These are phyloP conservation scores for Botrytis cinerea DNA, from an alignment of 2,329 filamentous ascomycete genomes.

Conservation along the genomic window DNA sequence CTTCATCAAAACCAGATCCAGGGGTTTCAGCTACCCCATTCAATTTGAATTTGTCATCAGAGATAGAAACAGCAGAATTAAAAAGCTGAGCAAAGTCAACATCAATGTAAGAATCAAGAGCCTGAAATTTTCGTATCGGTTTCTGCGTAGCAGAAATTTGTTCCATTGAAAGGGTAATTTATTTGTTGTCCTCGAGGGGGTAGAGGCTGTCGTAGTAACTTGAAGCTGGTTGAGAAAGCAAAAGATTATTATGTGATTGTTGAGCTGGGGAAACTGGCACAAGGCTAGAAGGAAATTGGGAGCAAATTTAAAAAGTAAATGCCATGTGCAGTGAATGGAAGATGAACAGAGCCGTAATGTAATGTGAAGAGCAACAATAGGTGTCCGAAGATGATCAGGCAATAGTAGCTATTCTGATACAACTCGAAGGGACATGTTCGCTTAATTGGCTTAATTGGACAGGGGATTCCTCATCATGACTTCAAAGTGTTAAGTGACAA, in stretches of 20 bases:
- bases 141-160: neutral
- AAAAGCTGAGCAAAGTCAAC: constrained; percentile 19
- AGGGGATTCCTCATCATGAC: neutral
- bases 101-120: constrained; percentile 19
- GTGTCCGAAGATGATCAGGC: neutral
- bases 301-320: neutral
- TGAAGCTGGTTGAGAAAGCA: neutral
- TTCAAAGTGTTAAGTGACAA: neutral
- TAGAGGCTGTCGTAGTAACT: neutral
- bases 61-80: neutral
- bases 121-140: neutral
- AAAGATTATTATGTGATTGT: neutral
- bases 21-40: neutral
- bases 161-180: neutral
- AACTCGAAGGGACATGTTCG: neutral
- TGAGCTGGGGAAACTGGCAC: neutral
- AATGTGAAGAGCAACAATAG: neutral
- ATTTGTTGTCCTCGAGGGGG: neutral
- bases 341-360: no score
- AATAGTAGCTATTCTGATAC: neutral
- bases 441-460: constrained; percentile 1
- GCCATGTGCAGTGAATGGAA: constrained; percentile 9
- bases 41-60: neutral
- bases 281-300: neutral
- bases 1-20: neutral